Percentiles rank a stretch among this genome's conserved stretches.
phyloP scores from a whole-genome alignment of 495 filamentous ascomycete genomes.

The Penicillium arizonense region DNA sequence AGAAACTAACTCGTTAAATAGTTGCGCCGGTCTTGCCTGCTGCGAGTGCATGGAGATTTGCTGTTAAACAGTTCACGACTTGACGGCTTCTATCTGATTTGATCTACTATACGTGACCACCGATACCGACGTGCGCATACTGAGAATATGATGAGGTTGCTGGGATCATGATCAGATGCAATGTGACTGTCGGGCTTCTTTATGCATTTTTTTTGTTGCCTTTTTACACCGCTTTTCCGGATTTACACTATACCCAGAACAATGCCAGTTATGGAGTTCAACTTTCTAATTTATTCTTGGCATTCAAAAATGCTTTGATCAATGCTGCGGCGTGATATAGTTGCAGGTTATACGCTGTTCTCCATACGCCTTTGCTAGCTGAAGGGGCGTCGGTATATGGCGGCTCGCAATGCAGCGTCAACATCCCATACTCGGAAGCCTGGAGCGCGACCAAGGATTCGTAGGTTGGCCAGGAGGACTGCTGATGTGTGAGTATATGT shows the following conservation, averaged over 20 bases:
- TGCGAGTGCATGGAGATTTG: slow-evolving; percentile 48
- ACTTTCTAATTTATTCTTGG: not conserved
- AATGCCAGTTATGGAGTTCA: slow-evolving; percentile 9
- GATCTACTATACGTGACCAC: not conserved
- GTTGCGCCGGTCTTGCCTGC: slow-evolving; percentile 43
- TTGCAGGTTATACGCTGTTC: not conserved
- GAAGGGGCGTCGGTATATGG: slow-evolving; percentile 17
- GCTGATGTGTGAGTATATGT: not conserved
- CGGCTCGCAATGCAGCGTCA: slow-evolving; percentile 20
- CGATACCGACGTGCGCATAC: not conserved
- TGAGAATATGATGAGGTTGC: no score
- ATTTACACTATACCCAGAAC: slow-evolving; percentile 8
- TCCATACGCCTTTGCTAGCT: not conserved
- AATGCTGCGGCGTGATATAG: no score
- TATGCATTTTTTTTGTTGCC: not conserved
- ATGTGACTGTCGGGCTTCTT: not conserved
- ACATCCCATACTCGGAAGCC: slow-evolving; percentile 26
- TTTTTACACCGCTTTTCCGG: not conserved
- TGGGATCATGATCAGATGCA: not conserved
- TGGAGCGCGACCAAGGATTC: slow-evolving; percentile 28
- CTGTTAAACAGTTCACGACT: slow-evolving; percentile 27
- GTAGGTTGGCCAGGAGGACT: slow-evolving; percentile 23
- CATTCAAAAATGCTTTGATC: not conserved
- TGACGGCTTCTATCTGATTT: no score
- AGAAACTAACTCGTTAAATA: slow-evolving; percentile 14